A percentile compares a stretch with the other conserved stretches of the same genome.
Conservation (phyloP, 106 monocot genomes). For the Allium sativum region DNA sequence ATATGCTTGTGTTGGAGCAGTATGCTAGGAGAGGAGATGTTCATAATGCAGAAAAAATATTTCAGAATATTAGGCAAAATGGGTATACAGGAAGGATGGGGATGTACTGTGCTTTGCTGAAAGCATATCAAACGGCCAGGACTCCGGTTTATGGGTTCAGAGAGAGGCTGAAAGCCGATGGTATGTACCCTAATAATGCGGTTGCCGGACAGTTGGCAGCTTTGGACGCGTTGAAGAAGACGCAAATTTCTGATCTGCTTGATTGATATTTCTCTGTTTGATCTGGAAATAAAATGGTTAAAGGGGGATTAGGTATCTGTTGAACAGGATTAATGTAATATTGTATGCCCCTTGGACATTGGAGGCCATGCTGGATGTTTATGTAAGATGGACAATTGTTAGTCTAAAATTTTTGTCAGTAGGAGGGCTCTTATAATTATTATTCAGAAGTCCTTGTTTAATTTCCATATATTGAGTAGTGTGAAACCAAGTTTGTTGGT, state of each 20-base stretch:
- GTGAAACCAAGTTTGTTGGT: too few relatives aligned
- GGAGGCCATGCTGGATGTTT: too few relatives aligned
- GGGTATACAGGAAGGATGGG: slow-evolving; percentile 39
- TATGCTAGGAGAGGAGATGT: slow-evolving; percentile 52
- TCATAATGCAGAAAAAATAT: slow-evolving; percentile 61
- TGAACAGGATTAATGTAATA: too few relatives aligned
- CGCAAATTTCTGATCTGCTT: neutral
- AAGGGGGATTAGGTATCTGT: too few relatives aligned
- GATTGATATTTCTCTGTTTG: too few relatives aligned
- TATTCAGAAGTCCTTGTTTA: too few relatives aligned
- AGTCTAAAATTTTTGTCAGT: too few relatives aligned
- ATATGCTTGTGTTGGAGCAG: slow-evolving; percentile 26
- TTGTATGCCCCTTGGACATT: too few relatives aligned
- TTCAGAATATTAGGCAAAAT: slow-evolving; percentile 30
- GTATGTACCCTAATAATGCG: slow-evolving; percentile 33
- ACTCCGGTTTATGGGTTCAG: slow-evolving; percentile 61
- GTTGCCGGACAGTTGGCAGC: neutral
- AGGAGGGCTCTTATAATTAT: too few relatives aligned
- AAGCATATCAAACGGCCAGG: slow-evolving; percentile 51
- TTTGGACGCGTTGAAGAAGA: neutral
- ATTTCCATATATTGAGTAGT: too few relatives aligned
- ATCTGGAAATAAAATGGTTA: too few relatives aligned
- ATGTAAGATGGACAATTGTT: too few relatives aligned
- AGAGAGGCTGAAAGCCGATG: slow-evolving; percentile 75
- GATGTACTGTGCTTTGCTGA: slow-evolving; percentile 38